Evolutionary conservation across 345 rosid species (phyloP).

Genomic region (sweet orange (Citrus sinensis)): DVS_A1.0 CM039161.1:20986501-20987000

Average conservation of each 20-base stretch:
- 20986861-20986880: constrained; percentile 54
- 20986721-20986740: background rate
- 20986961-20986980: constrained; percentile 65
- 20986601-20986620: background rate
- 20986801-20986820: constrained; percentile 99
- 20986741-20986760: background rate
- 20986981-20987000: constrained; percentile 36
- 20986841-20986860: constrained; percentile 84
- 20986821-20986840: constrained; percentile 98
- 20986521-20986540: background rate
- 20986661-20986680: background rate
- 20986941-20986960: constrained; percentile 38
- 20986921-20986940: constrained; percentile 53
- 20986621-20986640: background rate
- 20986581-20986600: background rate
- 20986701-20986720: background rate
- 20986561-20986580: background rate
- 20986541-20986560: background rate
- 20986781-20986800: constrained; percentile 95
- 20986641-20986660: background rate
- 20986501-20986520: background rate
- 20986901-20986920: constrained; percentile 47
- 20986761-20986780: constrained; percentile 4
- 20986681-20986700: background rate
- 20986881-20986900: constrained; percentile 70